Evolutionary conservation across 805 yeast species (phyloP), one percentile per base, ranked within the genome.

Genomic region (Candida hispaniensis): DNA sequence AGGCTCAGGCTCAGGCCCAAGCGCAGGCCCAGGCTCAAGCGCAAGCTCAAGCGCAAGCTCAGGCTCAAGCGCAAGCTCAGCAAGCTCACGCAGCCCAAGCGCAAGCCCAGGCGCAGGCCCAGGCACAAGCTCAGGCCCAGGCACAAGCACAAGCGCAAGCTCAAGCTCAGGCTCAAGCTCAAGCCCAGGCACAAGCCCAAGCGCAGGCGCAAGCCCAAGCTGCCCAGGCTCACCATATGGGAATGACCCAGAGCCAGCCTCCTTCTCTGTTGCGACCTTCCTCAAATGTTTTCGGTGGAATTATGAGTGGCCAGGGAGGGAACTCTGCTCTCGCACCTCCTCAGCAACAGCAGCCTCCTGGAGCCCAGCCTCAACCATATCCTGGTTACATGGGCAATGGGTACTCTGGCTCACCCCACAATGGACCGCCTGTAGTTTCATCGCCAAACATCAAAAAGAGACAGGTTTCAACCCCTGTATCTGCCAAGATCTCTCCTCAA

Each of bases 11-110:
- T 33, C 43, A 41, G 29, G 38, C 41, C 6, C 29, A 26, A 12
- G 14, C n/a, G 7, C 19, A 27, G 14, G 15, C n/a, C n/a, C 43
- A 41, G 35, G 50, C 22, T 41, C 52, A 34, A 30, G 41, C 23
- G 21, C 24, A 25, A 21, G 41, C 29, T 26, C 41, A 42, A 22
- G 61, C 53, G 45, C 47, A 55, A 34, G 35, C 11, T 27, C 40
- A 22, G 39, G 29, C n/a, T 19, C 61, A 59, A 32, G 62, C 59
- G 18, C 63, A 47, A 18, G 43, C 55, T 6, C 55, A 50, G 13
- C 40, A 17, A 24, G 45, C 16, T 48, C 46, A 3, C 41, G 44
- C 41, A 13, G 35, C 33, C 5, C 47, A 38, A n/a, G 60, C 51
- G 44, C 47, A 55, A 34, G 35, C 16, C 18, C 35, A 11, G 40